Conservation (phyloP, 2,329 filamentous ascomycete species). For the Aspergillus amoenus region DNA sequence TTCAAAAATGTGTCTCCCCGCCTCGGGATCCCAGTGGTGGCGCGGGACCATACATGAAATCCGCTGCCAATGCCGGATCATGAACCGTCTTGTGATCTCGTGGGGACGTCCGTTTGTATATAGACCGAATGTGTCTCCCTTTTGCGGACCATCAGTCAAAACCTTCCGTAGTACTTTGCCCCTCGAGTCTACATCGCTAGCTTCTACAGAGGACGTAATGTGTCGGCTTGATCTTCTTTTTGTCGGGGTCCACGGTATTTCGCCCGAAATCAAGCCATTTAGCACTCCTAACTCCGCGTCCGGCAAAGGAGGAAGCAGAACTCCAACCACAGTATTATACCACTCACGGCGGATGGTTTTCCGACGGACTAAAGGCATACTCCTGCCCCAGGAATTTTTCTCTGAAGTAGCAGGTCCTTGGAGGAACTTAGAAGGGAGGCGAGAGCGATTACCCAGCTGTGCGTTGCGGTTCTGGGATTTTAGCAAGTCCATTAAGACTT, state of each 20-base stretch:
- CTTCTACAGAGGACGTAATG: neutral
- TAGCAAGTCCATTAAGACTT: constrained; percentile 32
- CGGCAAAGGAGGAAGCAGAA: constrained; percentile 41
- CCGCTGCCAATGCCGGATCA: constrained; percentile 39
- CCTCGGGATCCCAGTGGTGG: constrained; percentile 21
- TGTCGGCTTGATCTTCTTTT: constrained; percentile 24
- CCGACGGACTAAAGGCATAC: constrained; percentile 29
- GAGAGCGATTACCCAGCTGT: constrained; percentile 22
- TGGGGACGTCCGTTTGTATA: constrained; percentile 41
- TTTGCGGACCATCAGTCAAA: constrained; percentile 37
- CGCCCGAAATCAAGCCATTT: constrained; percentile 34
- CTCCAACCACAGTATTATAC: constrained; percentile 33
- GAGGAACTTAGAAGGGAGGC: constrained; percentile 21
- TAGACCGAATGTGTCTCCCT: constrained; percentile 33
- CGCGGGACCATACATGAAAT: constrained; percentile 35
- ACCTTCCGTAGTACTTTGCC: constrained; percentile 25
- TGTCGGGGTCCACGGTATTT: constrained; percentile 29
- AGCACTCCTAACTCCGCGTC: constrained; percentile 35
- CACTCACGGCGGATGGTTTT: constrained; percentile 38
- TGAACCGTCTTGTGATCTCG: constrained; percentile 38
- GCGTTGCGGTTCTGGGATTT: constrained; percentile 34
- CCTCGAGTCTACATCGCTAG: constrained; percentile 1
- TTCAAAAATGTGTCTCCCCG: constrained; percentile 25
- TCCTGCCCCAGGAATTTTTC: constrained; percentile 37
- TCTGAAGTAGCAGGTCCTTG: constrained; percentile 32